Conservation (phyloP, 768 basidiomycete species). For the Psilocybe sp. region DNA sequence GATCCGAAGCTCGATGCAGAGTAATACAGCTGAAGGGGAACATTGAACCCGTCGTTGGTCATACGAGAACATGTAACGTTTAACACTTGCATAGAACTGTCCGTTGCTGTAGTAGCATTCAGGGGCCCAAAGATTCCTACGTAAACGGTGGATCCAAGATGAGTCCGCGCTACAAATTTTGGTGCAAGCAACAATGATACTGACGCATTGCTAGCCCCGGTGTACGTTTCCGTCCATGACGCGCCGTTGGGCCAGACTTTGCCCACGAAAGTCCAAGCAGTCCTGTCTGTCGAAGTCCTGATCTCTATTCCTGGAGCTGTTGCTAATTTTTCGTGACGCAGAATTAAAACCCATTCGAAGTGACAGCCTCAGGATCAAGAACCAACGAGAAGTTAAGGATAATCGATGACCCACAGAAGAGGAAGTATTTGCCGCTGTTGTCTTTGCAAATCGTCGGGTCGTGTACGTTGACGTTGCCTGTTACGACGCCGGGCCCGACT, state of each 20-base stretch:
- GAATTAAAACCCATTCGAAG: neutral
- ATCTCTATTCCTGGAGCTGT: slow-evolving; percentile 46
- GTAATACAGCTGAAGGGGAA: slow-evolving; percentile 41
- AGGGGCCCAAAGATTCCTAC: slow-evolving; percentile 35
- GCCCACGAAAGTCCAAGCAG: slow-evolving; percentile 40
- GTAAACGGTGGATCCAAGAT: neutral
- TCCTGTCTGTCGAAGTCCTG: slow-evolving; percentile 44
- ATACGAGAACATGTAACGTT: neutral
- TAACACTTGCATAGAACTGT: slow-evolving; percentile 17
- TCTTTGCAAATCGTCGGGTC: slow-evolving; percentile 51
- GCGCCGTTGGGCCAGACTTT: slow-evolving; percentile 50
- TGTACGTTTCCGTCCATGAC: slow-evolving; percentile 45
- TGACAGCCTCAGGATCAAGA: slow-evolving; percentile 1
- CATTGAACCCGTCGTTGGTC: neutral
- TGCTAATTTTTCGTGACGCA: slow-evolving; percentile 20
- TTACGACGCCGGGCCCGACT: slow-evolving; percentile 27
- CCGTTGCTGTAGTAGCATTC: slow-evolving; percentile 30
- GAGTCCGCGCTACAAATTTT: neutral
- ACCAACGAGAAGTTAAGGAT: too few relatives aligned
- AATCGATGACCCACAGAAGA: slow-evolving; percentile 35
- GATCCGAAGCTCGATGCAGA: slow-evolving; percentile 52
- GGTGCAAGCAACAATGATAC: neutral
- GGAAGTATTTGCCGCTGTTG: slow-evolving; percentile 38
- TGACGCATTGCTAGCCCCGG: slow-evolving; percentile 41
- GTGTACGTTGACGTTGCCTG: slow-evolving; percentile 40